phyloP scores from a whole-genome alignment of 108 stramenopile genomes.

The Poteriospumella lacustris region DNA sequence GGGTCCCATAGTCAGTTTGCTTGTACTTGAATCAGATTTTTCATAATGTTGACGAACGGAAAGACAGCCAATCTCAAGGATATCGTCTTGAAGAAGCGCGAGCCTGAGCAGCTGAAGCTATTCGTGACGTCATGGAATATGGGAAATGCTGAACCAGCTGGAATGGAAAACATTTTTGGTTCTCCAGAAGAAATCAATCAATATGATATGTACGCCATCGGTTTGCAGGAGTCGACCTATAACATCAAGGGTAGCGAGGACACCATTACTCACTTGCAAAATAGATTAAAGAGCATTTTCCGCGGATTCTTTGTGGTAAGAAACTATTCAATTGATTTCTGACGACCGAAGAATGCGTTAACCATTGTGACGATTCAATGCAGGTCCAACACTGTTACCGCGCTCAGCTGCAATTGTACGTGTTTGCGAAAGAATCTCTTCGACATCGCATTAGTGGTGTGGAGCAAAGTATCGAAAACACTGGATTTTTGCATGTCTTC shows the following conservation, averaged over 20 bases:
- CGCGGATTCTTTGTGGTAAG: background rate
- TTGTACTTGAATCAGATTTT: too few relatives aligned
- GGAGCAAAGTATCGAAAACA: slow-evolving; percentile 20
- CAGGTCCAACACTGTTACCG: slow-evolving; percentile 15
- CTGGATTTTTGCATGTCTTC: slow-evolving; percentile 27
- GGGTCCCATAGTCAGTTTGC: too few relatives aligned
- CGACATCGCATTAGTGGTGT: background rate
- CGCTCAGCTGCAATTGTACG: slow-evolving; percentile 13
- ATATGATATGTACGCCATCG: slow-evolving; percentile 19
- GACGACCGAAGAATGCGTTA: background rate
- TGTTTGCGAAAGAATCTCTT: background rate
- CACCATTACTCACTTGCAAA: background rate
- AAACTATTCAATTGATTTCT: background rate
- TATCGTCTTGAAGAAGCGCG: too few relatives aligned
- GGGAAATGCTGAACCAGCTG: slow-evolving; percentile 23
- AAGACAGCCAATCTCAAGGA: too few relatives aligned
- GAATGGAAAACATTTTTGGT: slow-evolving; percentile 11
- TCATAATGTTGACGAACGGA: too few relatives aligned
- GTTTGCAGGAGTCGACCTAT: slow-evolving; percentile 24
- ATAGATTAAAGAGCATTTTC: background rate
- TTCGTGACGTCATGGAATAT: slow-evolving; percentile 27
- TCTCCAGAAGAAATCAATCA: background rate
- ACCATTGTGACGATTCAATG: background rate
- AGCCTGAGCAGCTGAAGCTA: background rate
- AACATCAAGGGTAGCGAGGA: background rate